Evolutionary conservation across 805 yeast genomes (phyloP), one percentile per base, ranked within the genome.

Genomic region (Yamadazyma philogaea): DNA sequence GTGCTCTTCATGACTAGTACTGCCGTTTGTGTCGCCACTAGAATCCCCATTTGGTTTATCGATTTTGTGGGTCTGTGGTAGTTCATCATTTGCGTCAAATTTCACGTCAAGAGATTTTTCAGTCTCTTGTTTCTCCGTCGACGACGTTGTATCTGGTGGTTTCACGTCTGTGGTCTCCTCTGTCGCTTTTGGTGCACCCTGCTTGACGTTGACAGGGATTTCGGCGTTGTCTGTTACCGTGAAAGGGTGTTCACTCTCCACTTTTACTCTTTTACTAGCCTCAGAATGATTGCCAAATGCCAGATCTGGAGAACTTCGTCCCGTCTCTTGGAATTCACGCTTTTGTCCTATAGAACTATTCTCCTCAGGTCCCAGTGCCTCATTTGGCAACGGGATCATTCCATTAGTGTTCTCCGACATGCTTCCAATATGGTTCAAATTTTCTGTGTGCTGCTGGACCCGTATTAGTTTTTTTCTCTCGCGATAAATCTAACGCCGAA

Each of bases 381-480:
- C 27, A 8, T 6, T 19, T 15, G 37, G 37, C 17, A 18, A 28
- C 12, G 16, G 4, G 10, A n/a, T 15, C 17, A 19, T n/a, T 34
- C 37, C 37, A 24, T 34, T 34, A 7, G 19, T 15, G 30, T 34
- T 21, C 19, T 34, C 37, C 30, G 30, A 22, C 37, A 34, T 34
- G 12, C 16, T 34, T 15, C n/a, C n/a, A 18, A 19, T 33, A 17
- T 12, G 16, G 3, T n/a, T 21, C 19, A 4, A 30, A 30, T n/a
- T 14, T 30, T 6, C 20, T 11, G 10, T 14, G 16, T 34, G 16
- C 30, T 14, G 28, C n/a, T 34, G 22, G 22, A 34, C 37, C 37
- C 37, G 37, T 34, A 34, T 34, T 21, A 11, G 21, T 34, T 34
- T 34, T 34, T 34, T 22, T 19, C 27, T 5, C 21, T 34, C 37